Percentiles rank a stretch among this genome's conserved stretches.
phyloP scores from a whole-genome alignment of 2,329 filamentous ascomycete genomes.

The Paraphaeosphaeria minitans region DNA sequence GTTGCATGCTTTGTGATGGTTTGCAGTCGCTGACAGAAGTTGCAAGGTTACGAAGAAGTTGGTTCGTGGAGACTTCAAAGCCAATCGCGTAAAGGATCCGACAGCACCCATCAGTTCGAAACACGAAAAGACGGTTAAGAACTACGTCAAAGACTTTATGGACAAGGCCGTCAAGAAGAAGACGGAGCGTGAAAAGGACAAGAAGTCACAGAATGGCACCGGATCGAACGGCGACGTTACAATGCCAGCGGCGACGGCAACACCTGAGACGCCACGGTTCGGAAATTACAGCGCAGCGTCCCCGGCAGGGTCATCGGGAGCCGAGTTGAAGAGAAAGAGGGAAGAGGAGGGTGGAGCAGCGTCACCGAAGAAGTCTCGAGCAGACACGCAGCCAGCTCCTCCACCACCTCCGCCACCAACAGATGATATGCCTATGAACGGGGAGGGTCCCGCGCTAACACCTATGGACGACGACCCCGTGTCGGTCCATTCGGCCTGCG shows the following conservation, averaged over 20 bases:
- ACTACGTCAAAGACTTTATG: slow-evolving; percentile 82
- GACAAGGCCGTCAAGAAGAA: slow-evolving; percentile 79
- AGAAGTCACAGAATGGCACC: slow-evolving; percentile 45
- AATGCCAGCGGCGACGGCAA: slow-evolving; percentile 16
- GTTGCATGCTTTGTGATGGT: neutral
- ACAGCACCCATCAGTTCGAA: slow-evolving; percentile 72
- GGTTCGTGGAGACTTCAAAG: slow-evolving; percentile 89
- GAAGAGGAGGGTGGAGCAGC: slow-evolving; percentile 36
- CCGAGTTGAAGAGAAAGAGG: slow-evolving; percentile 46
- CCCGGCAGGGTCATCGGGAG: slow-evolving; percentile 28
- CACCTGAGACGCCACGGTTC: slow-evolving; percentile 27
- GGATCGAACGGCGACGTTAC: slow-evolving; percentile 24
- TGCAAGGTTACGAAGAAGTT: slow-evolving; percentile 77
- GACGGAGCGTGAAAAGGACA: slow-evolving; percentile 67
- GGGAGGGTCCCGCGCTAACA: slow-evolving; percentile 29
- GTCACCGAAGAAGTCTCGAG: slow-evolving; percentile 42
- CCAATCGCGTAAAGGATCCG: slow-evolving; percentile 82
- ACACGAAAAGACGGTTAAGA: slow-evolving; percentile 81
- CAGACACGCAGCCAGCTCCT: slow-evolving; percentile 42
- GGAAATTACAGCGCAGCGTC: slow-evolving; percentile 25
- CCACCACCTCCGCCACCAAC: slow-evolving; percentile 48
- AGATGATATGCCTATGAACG: slow-evolving; percentile 35
- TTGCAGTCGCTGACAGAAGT: slow-evolving; percentile 15
- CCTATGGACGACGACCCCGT: slow-evolving; percentile 32
- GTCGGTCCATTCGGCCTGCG: slow-evolving; percentile 9